Percentiles rank a stretch among this genome's conserved stretches.
Conservation (phyloP, 441 rosid species). For the Kokia cookei region DNA sequence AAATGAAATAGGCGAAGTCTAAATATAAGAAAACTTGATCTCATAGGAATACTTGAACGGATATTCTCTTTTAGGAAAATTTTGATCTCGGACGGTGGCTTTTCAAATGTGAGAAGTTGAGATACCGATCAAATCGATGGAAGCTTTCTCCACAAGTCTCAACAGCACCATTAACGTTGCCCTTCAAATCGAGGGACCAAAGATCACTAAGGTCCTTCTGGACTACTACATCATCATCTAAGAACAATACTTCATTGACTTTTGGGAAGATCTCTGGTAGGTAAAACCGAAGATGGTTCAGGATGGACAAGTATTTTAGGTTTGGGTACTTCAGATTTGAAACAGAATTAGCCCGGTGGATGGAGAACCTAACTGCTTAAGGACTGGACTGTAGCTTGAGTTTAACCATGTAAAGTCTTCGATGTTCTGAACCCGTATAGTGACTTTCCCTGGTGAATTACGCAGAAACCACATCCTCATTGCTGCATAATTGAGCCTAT, state of each 20-base stretch:
- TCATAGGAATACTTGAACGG: too few species aligned
- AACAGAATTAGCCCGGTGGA: constrained; percentile 63
- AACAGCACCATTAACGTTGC: constrained; percentile 93
- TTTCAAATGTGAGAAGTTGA: constrained; percentile 66
- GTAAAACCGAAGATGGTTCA: constrained; percentile 96
- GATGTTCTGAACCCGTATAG: constrained; percentile 65
- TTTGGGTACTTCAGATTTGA: constrained; percentile 85
- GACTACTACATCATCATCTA: constrained; percentile 95
- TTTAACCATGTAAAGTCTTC: constrained; percentile 88
- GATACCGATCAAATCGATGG: constrained; percentile 92
- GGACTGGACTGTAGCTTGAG: constrained; percentile 94
- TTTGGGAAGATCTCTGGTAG: constrained; percentile 93
- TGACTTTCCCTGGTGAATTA: constrained; percentile 47
- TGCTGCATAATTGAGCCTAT: constrained; percentile 69
- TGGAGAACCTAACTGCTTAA: constrained; percentile 76
- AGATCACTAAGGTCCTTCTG: constrained; percentile 82
- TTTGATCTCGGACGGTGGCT: too few species aligned
- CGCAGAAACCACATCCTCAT: constrained; percentile 79
- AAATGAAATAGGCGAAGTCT: too few species aligned
- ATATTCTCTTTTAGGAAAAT: too few species aligned
- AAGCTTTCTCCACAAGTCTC: constrained; percentile 97
- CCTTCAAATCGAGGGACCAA: constrained; percentile 81
- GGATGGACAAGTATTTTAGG: constrained; percentile 88
- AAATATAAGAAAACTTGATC: too few species aligned
- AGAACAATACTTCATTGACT: constrained; percentile 79